Evolutionary conservation across 768 basidiomycete genomes (phyloP).

Genomic region (Mycena vulgaris): DNA sequence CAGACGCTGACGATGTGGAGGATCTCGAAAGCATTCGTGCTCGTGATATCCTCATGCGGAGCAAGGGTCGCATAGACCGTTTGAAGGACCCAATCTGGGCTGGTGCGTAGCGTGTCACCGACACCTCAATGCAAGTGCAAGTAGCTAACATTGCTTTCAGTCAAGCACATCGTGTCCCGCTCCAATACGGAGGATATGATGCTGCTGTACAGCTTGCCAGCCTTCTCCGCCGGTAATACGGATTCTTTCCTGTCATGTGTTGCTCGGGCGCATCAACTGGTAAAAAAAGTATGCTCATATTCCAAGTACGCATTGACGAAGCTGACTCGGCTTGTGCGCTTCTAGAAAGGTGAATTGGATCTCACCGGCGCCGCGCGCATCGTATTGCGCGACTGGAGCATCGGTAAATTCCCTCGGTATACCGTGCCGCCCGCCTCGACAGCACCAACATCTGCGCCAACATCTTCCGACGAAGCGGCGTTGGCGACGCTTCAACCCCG

Average conservation of each 20-base stretch:
- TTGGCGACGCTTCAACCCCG: constrained; percentile 65
- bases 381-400: constrained; percentile 89
- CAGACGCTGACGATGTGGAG: constrained; percentile 55
- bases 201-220: constrained; percentile 89
- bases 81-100: constrained; percentile 85
- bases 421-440: constrained; percentile 64
- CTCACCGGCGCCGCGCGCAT: constrained; percentile 81
- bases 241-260: constrained; percentile 83
- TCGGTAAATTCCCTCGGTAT: constrained; percentile 81
- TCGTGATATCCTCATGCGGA: constrained; percentile 84
- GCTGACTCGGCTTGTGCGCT: constrained; percentile 30
- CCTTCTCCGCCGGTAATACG: constrained; percentile 78
- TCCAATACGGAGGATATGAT: constrained; percentile 88
- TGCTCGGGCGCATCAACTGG: constrained; percentile 80
- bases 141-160: constrained; percentile 54
- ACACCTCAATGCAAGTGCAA: constrained; percentile 5
- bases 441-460: constrained; percentile 41
- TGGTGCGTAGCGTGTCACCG: constrained; percentile 60
- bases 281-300: constrained; percentile 77
- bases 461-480: constrained; percentile 65
- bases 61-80: constrained; percentile 86
- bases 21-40: constrained; percentile 60
- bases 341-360: constrained; percentile 81
- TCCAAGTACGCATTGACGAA: constrained; percentile 17
- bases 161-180: constrained; percentile 76